These are phyloP conservation scores for Dentipellis fragilis DNA, from an alignment of 768 basidiomycete genomes.

Conservation along the genomic window DNA sequence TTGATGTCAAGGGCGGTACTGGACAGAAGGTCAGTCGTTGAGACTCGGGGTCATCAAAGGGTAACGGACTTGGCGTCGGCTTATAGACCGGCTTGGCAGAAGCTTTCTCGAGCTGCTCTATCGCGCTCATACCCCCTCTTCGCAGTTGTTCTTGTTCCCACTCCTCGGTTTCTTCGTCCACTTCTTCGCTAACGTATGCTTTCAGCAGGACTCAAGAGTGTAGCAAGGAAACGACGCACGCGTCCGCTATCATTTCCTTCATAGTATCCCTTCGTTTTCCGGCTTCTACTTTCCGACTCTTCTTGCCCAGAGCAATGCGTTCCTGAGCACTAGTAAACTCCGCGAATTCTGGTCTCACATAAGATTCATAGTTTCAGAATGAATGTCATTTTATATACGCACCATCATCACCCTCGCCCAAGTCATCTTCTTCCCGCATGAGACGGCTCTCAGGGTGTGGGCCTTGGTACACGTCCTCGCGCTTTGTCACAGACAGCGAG, in stretches of 20 bases:
- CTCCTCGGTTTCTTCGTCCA: constrained; percentile 75
- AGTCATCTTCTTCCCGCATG: constrained; percentile 77
- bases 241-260: constrained; percentile 75
- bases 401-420: constrained; percentile 88
- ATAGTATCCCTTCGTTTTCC: constrained; percentile 57
- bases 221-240: constrained; percentile 34
- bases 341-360: constrained; percentile 50
- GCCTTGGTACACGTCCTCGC: constrained; percentile 44
- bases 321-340: constrained; percentile 86
- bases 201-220: constrained; percentile 1
- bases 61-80: constrained; percentile 56
- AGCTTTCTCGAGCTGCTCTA: constrained; percentile 24
- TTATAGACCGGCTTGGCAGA: constrained; percentile 53
- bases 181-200: constrained; percentile 45
- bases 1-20: constrained; percentile 59
- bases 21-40: not conserved
- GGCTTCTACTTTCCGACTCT: constrained; percentile 64
- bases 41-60: not conserved
- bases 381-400: constrained; percentile 13
- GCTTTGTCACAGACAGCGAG: constrained; percentile 59
- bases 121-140: constrained; percentile 51
- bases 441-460: constrained; percentile 82
- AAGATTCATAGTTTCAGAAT: not conserved
- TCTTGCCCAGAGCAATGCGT: constrained; percentile 77
- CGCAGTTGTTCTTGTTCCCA: constrained; percentile 83